Base-by-base conservation (phyloP, 495 filamentous ascomycete species). In the Xylaria venustula region DNA sequence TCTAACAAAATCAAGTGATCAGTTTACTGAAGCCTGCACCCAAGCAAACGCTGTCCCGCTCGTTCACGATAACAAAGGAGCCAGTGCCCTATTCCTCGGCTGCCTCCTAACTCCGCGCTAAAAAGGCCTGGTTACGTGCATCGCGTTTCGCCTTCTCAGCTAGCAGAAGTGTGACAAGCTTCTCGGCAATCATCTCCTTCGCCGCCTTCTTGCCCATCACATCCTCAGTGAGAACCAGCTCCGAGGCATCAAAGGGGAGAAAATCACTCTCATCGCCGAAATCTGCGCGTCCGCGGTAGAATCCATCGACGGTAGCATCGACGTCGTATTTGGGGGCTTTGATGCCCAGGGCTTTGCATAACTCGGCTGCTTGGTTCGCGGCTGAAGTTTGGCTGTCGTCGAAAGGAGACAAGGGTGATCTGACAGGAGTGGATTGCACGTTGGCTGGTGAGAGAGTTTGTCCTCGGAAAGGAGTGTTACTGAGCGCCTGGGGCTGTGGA, bases 181-280 rank as follows among this genome's bases (percentile, higher is more conserved):
- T 41, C 59, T 75, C 69, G 2, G 72, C 75, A 7, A 76, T 62
- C 55, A 28, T 61, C 53, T 74, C 71, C 47, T 60, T 73, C 11
- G 71, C 64, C 1, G 40, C 28, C 44, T 62, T 69, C 58, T 54
- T 68, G 7, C 65, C 57, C 12, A 67, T 65, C 28, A 75, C 62
- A 5, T 63, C 3, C n/a, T n/a, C n/a, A n/a, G n/a, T n/a, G 55
- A 23, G 19, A 75, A 71, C 4, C n/a, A 14, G 9, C 20, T 7
- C 23, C 2, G 65, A 60, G 6, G 60, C 25, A 36, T 70, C 67
- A 63, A 67, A 68, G 41, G 65, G 45, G 19, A 57, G 28, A 34
- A 58, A 2, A 7, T n/a, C 37, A 25, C 11, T 32, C 41, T 68
- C 58, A 7, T n/a, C 14, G 25, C 64, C 64, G 41, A 70, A 71